Evolutionary conservation across 2,329 filamentous ascomycete genomes (phyloP).

Genomic region (Zopfia rhizophila): DNA sequence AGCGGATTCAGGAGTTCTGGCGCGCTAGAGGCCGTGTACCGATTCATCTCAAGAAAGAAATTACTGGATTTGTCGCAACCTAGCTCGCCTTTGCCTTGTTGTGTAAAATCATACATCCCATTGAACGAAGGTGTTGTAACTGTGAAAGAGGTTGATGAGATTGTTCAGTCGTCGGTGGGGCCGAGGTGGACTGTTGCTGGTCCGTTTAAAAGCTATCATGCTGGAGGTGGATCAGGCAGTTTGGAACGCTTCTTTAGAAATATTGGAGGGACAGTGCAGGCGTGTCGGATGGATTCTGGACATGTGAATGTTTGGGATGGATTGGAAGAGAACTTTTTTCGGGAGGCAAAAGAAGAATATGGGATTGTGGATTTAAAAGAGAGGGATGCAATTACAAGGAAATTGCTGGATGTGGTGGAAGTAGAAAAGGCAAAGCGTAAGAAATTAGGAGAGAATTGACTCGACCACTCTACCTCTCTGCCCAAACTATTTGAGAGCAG

Average conservation of each 20-base stretch:
- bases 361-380: conserved; percentile 54
- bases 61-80: conserved; percentile 68
- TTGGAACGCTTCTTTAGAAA: conserved; percentile 65
- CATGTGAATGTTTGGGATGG: conserved; percentile 52
- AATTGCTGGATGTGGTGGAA: conserved; percentile 52
- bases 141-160: conserved; percentile 63
- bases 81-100: conserved; percentile 67
- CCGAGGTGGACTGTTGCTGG: conserved; percentile 66
- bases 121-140: conserved; percentile 63
- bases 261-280: conserved; percentile 65
- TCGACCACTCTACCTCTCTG: too few species aligned
- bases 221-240: conserved; percentile 65
- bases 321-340: conserved; percentile 60
- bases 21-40: conserved; percentile 54
- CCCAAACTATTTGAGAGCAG: too few species aligned
- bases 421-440: conserved; percentile 35
- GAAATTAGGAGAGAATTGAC: conserved; percentile 3
- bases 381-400: conserved; percentile 55
- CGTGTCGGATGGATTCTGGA: conserved; percentile 64
- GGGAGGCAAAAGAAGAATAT: conserved; percentile 59
- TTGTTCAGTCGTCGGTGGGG: conserved; percentile 64
- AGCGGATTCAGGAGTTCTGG: conserved; percentile 60
- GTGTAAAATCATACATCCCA: conserved; percentile 65
- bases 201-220: conserved; percentile 69
- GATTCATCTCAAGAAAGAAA: conserved; percentile 63